Evolutionary conservation across 768 basidiomycete genomes (phyloP).

Genomic region (Termitomyces sp.): DNA sequence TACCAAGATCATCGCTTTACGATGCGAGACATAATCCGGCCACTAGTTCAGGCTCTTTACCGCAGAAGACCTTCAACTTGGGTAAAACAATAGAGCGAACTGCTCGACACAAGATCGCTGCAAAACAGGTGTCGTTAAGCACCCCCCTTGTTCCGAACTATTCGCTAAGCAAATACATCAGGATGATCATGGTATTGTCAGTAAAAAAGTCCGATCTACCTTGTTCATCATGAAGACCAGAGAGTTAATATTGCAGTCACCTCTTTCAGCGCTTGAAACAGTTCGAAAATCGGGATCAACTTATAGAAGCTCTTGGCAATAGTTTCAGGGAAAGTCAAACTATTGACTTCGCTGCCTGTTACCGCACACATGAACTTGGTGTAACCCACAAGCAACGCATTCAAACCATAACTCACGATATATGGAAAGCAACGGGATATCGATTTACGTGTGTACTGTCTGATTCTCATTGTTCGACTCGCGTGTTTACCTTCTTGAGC

Average conservation of each 20-base stretch:
- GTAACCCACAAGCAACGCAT: conserved; percentile 39
- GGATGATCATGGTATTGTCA: neutral
- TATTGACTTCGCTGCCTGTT: conserved; percentile 42
- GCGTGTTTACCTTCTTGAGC: neutral
- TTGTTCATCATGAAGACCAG: neutral
- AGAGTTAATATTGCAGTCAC: conserved; percentile 1
- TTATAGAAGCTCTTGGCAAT: conserved; percentile 29
- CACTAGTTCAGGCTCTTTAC: neutral
- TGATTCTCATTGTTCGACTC: neutral
- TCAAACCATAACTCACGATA: conserved; percentile 37
- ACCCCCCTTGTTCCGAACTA: neutral
- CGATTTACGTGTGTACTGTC: conserved; percentile 39
- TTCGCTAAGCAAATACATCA: neutral
- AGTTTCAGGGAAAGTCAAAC: conserved; percentile 28
- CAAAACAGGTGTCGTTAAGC: neutral
- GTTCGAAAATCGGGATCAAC: conserved; percentile 26
- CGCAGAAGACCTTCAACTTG: conserved; percentile 13
- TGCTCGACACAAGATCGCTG: conserved; percentile 1
- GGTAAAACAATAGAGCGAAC: conserved; percentile 20
- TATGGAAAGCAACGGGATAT: conserved; percentile 48
- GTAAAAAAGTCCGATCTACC: conserved; percentile 11
- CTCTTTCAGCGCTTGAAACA: conserved; percentile 22
- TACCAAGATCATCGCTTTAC: neutral
- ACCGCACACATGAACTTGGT: conserved; percentile 25
- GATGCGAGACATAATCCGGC: conserved; percentile 10